Conservation (phyloP, 768 basidiomycete species). For the Russula lepida region DNA sequence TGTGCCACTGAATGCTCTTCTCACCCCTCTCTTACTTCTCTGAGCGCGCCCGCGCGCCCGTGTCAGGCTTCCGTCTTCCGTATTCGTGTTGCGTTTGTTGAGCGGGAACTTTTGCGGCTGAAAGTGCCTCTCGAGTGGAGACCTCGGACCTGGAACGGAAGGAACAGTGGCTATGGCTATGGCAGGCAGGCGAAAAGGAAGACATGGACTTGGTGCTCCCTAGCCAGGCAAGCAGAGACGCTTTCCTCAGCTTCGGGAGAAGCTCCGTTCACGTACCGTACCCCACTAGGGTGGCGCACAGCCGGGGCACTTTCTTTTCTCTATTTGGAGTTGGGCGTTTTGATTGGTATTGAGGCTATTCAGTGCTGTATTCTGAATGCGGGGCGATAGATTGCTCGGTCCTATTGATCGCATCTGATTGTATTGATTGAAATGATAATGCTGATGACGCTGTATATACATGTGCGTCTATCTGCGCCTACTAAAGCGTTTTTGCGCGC, state of each 20-base stretch:
- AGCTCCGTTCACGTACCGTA: background rate
- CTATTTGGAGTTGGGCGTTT: background rate
- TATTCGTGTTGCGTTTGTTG: background rate
- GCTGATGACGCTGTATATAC: background rate
- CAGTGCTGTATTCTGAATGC: background rate
- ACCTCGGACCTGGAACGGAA: background rate
- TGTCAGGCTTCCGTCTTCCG: background rate
- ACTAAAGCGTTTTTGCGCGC: too few relatives aligned
- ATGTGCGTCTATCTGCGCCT: background rate
- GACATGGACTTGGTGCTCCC: too few relatives aligned
- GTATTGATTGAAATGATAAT: background rate
- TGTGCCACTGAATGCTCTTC: background rate
- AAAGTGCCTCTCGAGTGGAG: background rate
- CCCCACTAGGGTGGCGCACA: background rate
- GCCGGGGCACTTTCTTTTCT: background rate
- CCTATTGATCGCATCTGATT: background rate
- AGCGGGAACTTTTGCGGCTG: background rate
- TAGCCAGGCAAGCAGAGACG: background rate
- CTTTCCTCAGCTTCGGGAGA: background rate
- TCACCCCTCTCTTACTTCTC: background rate
- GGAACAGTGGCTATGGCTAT: background rate
- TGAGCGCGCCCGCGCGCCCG: background rate
- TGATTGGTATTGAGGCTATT: background rate
- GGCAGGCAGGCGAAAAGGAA: too few relatives aligned
- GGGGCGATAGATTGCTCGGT: background rate